Conservation (phyloP, 2,329 filamentous ascomycete species). For the Aschersonia sp. region DNA sequence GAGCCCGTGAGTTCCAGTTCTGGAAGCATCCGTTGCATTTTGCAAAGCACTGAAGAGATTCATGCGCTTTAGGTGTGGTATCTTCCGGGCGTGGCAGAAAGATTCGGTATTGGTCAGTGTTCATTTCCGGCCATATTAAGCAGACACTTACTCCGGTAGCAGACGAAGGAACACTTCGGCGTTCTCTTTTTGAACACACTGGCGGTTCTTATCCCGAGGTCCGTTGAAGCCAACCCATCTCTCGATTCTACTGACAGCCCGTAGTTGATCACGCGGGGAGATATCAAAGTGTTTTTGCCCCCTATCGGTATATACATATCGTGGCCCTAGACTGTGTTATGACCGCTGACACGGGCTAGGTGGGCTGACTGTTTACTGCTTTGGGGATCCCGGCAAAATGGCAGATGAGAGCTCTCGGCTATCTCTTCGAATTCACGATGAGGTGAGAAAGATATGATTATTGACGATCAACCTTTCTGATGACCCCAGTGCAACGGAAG, state of each 20-base stretch:
- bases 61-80: conserved; percentile 48
- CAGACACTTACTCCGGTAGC: neutral
- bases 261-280: conserved; percentile 73
- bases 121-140: neutral
- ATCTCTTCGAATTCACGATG: conserved; percentile 67
- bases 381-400: conserved; percentile 89
- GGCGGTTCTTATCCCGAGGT: conserved; percentile 89
- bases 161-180: conserved; percentile 76
- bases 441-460: conserved; percentile 21
- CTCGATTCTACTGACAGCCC: neutral
- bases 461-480: neutral
- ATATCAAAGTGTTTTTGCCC: conserved; percentile 91
- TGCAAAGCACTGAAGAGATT: neutral
- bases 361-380: conserved; percentile 90
- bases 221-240: conserved; percentile 3
- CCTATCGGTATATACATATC: conserved; percentile 52
- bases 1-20: conserved; percentile 54
- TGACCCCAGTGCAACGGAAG: conserved; percentile 68
- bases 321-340: neutral
- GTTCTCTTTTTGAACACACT: conserved; percentile 86
- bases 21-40: neutral
- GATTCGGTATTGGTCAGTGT: conserved; percentile 69
- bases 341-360: conserved; percentile 24
- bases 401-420: conserved; percentile 69
- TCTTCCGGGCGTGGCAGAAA: conserved; percentile 72